Percentiles rank a stretch among this genome's conserved stretches.
phyloP scores from a whole-genome alignment of 257 asterid genomes.

The Nicotiana benthamiana region DNA sequence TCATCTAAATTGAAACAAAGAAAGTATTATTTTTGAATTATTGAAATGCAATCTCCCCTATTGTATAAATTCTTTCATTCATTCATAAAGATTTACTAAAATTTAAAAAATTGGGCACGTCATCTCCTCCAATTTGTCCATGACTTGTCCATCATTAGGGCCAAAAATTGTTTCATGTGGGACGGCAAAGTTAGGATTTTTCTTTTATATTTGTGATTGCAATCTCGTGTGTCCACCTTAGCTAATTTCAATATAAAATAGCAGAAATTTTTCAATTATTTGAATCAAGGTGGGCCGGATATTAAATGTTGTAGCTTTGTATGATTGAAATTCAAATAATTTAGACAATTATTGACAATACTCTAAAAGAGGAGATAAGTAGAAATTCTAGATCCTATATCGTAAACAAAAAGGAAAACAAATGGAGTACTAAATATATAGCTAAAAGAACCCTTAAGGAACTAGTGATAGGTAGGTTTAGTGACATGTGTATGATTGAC shows the following conservation, averaged over 20 bases:
- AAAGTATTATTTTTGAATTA: no score
- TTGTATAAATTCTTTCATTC: no score
- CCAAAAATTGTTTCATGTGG: background rate
- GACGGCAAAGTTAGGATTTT: background rate
- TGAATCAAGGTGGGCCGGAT: background rate
- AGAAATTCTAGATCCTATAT: background rate
- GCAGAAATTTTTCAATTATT: background rate
- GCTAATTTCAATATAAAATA: background rate
- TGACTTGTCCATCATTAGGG: background rate
- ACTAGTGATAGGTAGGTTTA: background rate
- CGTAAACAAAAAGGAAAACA: background rate
- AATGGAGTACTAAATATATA: no score
- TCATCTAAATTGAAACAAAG: no score
- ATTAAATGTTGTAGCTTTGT: background rate
- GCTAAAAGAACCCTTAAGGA: no score
- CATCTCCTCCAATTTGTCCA: background rate
- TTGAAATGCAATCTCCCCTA: no score
- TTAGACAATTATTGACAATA: background rate
- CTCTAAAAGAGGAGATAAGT: background rate
- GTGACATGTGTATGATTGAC: no score
- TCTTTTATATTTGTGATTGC: background rate
- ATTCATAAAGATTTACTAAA: background rate
- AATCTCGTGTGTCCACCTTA: background rate
- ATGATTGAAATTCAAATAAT: background rate
- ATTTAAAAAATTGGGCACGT: background rate